These are phyloP conservation scores for Rhizomucor miehei DNA, from an alignment of 371 early-diverging fungal genomes.

Conservation along the genomic window DNA sequence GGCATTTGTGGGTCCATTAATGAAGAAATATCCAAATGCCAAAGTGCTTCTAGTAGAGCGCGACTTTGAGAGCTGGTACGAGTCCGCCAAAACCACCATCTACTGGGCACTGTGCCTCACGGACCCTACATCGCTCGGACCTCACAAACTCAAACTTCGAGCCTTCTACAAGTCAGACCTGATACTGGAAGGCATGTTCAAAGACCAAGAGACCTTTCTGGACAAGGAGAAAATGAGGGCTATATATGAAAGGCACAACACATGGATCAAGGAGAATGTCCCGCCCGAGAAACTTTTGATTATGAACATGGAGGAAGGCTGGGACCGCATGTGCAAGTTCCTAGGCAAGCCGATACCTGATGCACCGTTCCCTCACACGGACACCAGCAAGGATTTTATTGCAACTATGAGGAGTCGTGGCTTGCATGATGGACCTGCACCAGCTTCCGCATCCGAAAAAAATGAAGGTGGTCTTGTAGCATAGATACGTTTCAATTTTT, in stretches of 20 bases:
- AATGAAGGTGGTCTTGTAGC: too few relatives aligned
- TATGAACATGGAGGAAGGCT: conserved; percentile 24
- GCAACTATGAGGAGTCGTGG: background rate
- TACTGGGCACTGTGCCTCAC: background rate
- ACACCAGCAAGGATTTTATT: conserved; percentile 5
- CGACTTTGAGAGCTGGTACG: conserved; percentile 31
- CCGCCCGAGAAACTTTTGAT: conserved; percentile 12
- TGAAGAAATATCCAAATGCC: conserved; percentile 28
- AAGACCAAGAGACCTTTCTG: conserved; percentile 3
- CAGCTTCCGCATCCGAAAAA: too few relatives aligned
- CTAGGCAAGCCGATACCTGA: conserved; percentile 13
- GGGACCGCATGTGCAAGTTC: conserved; percentile 14
- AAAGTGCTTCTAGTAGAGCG: conserved; percentile 30
- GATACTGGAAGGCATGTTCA: conserved; percentile 1
- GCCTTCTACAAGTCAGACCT: background rate
- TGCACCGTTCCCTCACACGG: conserved; percentile 10
- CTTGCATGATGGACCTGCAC: too few relatives aligned
- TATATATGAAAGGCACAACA: conserved; percentile 1
- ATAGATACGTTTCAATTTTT: too few relatives aligned
- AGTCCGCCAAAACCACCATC: conserved; percentile 25
- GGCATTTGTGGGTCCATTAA: conserved; percentile 7
- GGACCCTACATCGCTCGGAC: background rate
- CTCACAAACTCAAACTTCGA: too few relatives aligned
- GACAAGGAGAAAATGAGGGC: conserved; percentile 16
- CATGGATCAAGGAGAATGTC: conserved; percentile 4